These are phyloP conservation scores for Penicillium hesseltinei DNA, from an alignment of 2,329 filamentous ascomycete genomes.

Conservation along the genomic window DNA sequence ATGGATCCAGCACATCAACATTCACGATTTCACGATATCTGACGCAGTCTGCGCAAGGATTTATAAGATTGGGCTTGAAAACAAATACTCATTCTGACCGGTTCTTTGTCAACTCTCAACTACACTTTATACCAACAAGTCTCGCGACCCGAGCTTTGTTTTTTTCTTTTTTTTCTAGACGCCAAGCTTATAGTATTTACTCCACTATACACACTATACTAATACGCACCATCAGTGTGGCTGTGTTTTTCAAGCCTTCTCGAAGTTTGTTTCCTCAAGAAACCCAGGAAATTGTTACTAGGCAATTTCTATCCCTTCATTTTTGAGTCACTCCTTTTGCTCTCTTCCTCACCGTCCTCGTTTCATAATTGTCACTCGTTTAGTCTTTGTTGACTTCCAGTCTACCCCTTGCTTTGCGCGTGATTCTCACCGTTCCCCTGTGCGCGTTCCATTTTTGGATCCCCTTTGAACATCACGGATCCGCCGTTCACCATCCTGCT, in stretches of 20 bases:
- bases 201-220: neutral
- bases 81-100: neutral
- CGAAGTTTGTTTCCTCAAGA: neutral
- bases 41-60: neutral
- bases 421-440: slow-evolving; percentile 1
- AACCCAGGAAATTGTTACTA: slow-evolving; percentile 1
- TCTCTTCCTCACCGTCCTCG: neutral
- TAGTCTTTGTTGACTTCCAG: slow-evolving; percentile 5
- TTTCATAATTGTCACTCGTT: slow-evolving; percentile 2
- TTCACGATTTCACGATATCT: neutral
- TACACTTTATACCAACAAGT: neutral
- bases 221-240: slow-evolving; percentile 3
- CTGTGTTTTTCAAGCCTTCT: slow-evolving; percentile 3
- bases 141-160: neutral
- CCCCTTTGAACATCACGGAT: neutral
- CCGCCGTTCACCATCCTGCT: neutral
- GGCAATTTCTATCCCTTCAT: slow-evolving; percentile 5
- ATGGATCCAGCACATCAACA: neutral
- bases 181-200: slow-evolving; percentile 6
- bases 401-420: slow-evolving; percentile 4
- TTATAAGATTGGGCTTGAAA: neutral
- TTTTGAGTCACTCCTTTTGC: neutral
- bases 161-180: neutral
- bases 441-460: neutral
- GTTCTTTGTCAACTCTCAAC: neutral